Percentiles rank a stretch among this genome's conserved stretches.
Conservation (phyloP, 352 stramenopile species). For the Globisporangium sylvaticum region DNA sequence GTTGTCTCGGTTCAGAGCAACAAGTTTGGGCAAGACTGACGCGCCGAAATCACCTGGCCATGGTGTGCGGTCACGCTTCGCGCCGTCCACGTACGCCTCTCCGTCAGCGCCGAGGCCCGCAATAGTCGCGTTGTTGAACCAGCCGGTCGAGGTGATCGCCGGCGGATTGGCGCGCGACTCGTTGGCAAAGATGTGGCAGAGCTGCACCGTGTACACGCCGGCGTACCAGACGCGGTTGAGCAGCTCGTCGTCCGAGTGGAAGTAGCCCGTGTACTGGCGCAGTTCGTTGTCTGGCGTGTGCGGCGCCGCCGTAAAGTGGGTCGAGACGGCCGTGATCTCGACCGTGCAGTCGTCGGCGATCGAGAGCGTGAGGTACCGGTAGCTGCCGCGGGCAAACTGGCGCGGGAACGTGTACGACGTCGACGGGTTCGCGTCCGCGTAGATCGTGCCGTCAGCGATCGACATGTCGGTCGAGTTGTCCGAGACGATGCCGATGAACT, state of each 20-base stretch:
- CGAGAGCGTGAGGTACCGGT: not conserved
- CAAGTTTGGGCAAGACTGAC: slow-evolving; percentile 24
- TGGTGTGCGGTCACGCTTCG: slow-evolving; percentile 1
- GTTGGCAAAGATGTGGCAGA: slow-evolving; percentile 31
- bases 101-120: not conserved
- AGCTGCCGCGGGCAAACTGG: not conserved
- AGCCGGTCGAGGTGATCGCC: not conserved
- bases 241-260: slow-evolving; percentile 36
- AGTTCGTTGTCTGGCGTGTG: not conserved
- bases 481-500: slow-evolving; percentile 31
- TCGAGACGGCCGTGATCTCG: not conserved
- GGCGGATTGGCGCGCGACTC: slow-evolving; percentile 17
- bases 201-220: slow-evolving; percentile 33
- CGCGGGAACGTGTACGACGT: not conserved
- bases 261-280: slow-evolving; percentile 24
- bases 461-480: slow-evolving; percentile 33
- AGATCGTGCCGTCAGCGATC: slow-evolving; percentile 35
- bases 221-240: slow-evolving; percentile 42
- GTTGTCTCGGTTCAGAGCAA: slow-evolving; percentile 31
- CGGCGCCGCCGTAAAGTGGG: not conserved
- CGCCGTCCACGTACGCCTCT: not conserved
- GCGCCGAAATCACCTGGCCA: slow-evolving; percentile 34
- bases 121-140: not conserved
- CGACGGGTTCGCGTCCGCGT: slow-evolving; percentile 20
- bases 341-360: not conserved